These are phyloP conservation scores for Kalmusia sp. DNA, from an alignment of 2,329 filamentous ascomycete species.

Conservation along the genomic window DNA sequence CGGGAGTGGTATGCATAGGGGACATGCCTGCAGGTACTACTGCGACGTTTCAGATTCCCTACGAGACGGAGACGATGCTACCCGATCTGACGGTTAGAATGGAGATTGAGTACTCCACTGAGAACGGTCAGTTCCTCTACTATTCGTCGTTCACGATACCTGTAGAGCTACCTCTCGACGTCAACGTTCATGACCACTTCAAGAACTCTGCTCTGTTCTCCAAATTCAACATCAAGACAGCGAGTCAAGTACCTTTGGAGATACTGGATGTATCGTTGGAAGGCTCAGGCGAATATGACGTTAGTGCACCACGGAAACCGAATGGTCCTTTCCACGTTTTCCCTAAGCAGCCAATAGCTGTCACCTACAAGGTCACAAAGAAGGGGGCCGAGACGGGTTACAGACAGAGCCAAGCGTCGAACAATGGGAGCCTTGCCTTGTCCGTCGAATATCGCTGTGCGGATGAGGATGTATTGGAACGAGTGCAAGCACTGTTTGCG, in stretches of 20 bases:
- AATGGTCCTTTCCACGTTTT: constrained; percentile 68
- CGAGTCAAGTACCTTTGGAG: constrained; percentile 75
- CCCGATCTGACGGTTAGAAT: constrained; percentile 74
- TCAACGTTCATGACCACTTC: constrained; percentile 97
- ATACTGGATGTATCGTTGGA: constrained; percentile 75
- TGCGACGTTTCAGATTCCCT: constrained; percentile 74
- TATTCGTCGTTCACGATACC: constrained; percentile 69
- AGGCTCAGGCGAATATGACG: constrained; percentile 72
- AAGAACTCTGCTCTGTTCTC: constrained; percentile 84
- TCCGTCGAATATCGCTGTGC: constrained; percentile 78
- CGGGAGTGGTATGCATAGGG: constrained; percentile 55
- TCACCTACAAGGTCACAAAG: constrained; percentile 79
- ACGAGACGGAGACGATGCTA: constrained; percentile 80
- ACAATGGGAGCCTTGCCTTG: constrained; percentile 62
- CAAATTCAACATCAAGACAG: constrained; percentile 87
- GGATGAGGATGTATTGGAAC: constrained; percentile 71
- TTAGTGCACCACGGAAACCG: constrained; percentile 61
- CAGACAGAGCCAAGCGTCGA: constrained; percentile 38
- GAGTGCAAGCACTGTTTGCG: constrained; percentile 55
- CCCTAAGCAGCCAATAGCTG: constrained; percentile 78
- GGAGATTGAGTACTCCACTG: constrained; percentile 77
- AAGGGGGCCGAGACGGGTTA: constrained; percentile 49
- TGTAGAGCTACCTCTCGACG: constrained; percentile 82
- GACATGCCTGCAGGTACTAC: constrained; percentile 53
- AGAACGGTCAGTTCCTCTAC: constrained; percentile 69